These are phyloP conservation scores for Amanita polypyramis DNA, from an alignment of 768 basidiomycete genomes.

Conservation along the genomic window DNA sequence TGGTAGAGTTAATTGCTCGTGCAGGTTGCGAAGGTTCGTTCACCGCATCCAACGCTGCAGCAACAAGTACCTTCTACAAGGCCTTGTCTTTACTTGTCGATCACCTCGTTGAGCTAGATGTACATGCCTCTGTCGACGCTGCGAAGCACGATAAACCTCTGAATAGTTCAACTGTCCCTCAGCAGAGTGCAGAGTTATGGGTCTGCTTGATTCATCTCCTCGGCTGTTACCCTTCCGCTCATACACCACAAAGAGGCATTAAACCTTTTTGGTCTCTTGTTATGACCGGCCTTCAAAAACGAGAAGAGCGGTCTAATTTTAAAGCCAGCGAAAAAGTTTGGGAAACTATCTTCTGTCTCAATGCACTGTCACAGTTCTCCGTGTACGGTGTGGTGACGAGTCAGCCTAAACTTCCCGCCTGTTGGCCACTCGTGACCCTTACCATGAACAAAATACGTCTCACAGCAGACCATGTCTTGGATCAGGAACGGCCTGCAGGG, in stretches of 20 bases:
- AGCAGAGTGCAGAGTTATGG: slow-evolving; percentile 60
- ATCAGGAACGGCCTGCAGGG: slow-evolving; percentile 24
- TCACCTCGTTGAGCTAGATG: slow-evolving; percentile 42
- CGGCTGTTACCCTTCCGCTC: slow-evolving; percentile 13
- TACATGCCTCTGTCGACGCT: slow-evolving; percentile 32
- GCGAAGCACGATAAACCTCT: slow-evolving; percentile 24
- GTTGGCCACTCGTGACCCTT: slow-evolving; percentile 55
- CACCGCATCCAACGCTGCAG: slow-evolving; percentile 5
- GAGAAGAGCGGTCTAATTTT: slow-evolving; percentile 21
- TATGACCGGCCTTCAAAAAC: slow-evolving; percentile 20
- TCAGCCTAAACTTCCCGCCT: slow-evolving; percentile 31
- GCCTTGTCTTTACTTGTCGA: slow-evolving; percentile 32
- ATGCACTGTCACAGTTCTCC: slow-evolving; percentile 74
- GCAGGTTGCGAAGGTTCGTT: slow-evolving; percentile 19
- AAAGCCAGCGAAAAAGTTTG: slow-evolving; percentile 61
- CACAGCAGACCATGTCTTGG: slow-evolving; percentile 31
- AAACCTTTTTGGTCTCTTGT: slow-evolving; percentile 40
- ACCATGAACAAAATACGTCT: slow-evolving; percentile 55
- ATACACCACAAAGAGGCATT: slow-evolving; percentile 9
- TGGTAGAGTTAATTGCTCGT: slow-evolving; percentile 44
- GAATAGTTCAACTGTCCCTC: slow-evolving; percentile 26
- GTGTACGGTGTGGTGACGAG: slow-evolving; percentile 27
- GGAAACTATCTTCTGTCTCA: slow-evolving; percentile 57
- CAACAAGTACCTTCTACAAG: slow-evolving; percentile 14
- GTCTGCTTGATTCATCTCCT: slow-evolving; percentile 58